Base-by-base conservation (phyloP, 2,329 filamentous ascomycete species). In the Colletotrichum noveboracense region DNA sequence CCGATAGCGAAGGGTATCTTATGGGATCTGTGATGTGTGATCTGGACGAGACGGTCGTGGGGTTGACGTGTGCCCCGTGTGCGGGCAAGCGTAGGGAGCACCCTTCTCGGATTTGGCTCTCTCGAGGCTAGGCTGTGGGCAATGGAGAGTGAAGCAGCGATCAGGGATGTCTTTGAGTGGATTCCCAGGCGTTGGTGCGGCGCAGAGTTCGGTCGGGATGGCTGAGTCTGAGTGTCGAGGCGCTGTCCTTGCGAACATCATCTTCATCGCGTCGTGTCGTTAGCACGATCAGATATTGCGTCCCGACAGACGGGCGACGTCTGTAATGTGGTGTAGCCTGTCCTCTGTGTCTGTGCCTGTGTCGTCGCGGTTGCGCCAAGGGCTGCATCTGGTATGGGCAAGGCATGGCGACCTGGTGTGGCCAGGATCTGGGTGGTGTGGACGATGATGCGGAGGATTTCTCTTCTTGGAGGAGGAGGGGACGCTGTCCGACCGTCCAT, bases 11-110 rank as follows among this genome's bases (percentile, higher is more conserved):
- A 43, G 72, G 30, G 38, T 26, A 61, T 66, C 30, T 43, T 32
- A 62, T 26, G 28, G 28, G n/a, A 67, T 56, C 55, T 58, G 55
- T 48, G n/a, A 67, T 62, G 32, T 58, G 55, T 48, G 55, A 68
- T 75, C 34, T 73, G 56, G 64, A 68, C 73, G 64, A 75, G 70
- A 68, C 56, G 34, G 73, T n/a, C 70, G 56, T 75, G 69, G 62
- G 66, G 68, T 67, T 72, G 72, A 72, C 55, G 34, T 55, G 55
- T 71, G 52, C 32, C 32, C 64, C 62, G 38, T 64, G 60, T 24
- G 26, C n/a, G 55, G 32, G 21, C 48, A 71, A 32, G 68, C 55
- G 32, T 48, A 71, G 36, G 67, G 52, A 52, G 43, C 12, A 6
- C 43, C 48, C 43, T 32, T 52, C 43, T 43, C 4, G 14, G 16